Conservation (phyloP, 805 yeast genomes). For the Sugiyamaella boreocaroliniensis region DNA sequence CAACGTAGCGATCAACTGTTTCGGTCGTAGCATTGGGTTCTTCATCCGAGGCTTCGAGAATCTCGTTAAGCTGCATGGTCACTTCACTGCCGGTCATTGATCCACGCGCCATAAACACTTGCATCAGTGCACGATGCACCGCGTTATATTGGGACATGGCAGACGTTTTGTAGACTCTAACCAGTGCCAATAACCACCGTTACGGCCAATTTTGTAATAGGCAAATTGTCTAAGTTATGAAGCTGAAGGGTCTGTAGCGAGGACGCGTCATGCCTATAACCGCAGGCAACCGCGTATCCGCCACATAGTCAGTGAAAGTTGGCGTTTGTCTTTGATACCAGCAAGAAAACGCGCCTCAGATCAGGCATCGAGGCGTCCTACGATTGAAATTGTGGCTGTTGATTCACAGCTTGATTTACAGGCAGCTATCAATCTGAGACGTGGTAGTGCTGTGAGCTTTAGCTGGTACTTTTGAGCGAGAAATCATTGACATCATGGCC, state of each 20-base stretch:
- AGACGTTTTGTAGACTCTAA: too few species aligned
- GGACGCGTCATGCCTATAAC: too few species aligned
- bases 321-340: background rate
- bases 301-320: background rate
- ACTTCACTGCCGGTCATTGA: background rate
- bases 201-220: too few species aligned
- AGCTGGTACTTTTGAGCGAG: too few species aligned
- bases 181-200: too few species aligned
- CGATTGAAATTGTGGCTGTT: too few species aligned
- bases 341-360: background rate
- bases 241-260: too few species aligned
- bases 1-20: constrained; percentile 19
- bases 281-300: background rate
- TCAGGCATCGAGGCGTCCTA: too few species aligned
- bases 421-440: too few species aligned
- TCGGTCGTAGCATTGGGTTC: background rate
- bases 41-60: constrained; percentile 4
- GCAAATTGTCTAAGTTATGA: too few species aligned
- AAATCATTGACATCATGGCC: constrained; percentile 9
- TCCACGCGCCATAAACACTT: constrained; percentile 6
- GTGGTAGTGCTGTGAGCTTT: too few species aligned
- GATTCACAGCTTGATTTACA: too few species aligned
- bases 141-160: background rate
- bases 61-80: background rate
- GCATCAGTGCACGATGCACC: constrained; percentile 6